Conservation (phyloP, 805 yeast species). For the Suhomyces canberraensis region DNA sequence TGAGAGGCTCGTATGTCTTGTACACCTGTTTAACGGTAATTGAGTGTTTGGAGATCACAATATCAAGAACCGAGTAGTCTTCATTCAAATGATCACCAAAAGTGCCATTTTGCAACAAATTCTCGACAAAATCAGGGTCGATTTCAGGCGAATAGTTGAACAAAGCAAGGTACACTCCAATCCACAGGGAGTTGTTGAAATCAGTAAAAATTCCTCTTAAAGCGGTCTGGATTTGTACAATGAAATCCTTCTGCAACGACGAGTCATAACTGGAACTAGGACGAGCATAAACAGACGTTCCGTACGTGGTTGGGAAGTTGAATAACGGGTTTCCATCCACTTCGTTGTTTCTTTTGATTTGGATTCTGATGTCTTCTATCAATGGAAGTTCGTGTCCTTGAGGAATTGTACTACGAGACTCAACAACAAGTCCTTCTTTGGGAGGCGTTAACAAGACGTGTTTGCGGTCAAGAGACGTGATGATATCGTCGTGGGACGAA, state of each 20-base stretch:
- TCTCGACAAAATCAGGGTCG: background rate
- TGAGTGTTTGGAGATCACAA: background rate
- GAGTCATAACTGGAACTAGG: conserved; percentile 15
- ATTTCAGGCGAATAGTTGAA: background rate
- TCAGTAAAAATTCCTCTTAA: background rate
- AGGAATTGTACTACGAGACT: conserved; percentile 2
- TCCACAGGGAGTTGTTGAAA: background rate
- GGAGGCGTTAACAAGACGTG: conserved; percentile 4
- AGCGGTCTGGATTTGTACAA: background rate
- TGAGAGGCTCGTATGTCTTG: background rate
- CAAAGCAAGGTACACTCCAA: background rate
- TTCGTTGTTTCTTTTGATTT: conserved; percentile 6
- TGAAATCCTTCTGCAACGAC: background rate
- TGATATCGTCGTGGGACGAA: conserved; percentile 21
- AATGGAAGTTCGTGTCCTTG: conserved; percentile 9
- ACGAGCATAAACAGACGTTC: conserved; percentile 28
- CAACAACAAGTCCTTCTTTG: conserved; percentile 6
- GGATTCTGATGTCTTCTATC: conserved; percentile 21
- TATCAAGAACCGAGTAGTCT: background rate
- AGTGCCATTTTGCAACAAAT: background rate
- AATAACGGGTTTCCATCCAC: conserved; percentile 18
- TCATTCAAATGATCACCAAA: background rate
- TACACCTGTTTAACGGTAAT: background rate
- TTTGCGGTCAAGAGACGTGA: conserved; percentile 10
- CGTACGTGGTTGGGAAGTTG: conserved; percentile 22